A percentile compares a stretch with the other conserved stretches of the same genome.
These are phyloP conservation scores for Fusarium bulbicola DNA, from an alignment of 2,329 filamentous ascomycete genomes.

Conservation along the genomic window DNA sequence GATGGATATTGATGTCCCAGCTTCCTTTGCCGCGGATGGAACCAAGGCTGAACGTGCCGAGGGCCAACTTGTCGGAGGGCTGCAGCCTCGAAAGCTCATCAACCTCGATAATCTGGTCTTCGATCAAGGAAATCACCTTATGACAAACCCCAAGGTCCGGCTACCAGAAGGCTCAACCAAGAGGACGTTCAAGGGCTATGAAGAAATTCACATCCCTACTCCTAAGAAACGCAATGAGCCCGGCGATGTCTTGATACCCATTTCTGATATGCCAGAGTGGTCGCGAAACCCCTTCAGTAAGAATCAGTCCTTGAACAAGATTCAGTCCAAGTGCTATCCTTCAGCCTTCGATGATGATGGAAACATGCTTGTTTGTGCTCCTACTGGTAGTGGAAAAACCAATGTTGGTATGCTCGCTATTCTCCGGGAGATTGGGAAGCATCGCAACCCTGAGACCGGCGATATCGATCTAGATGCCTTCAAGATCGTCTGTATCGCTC, in stretches of 20 bases:
- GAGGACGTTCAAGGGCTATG: slow-evolving; percentile 95
- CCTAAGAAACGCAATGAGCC: slow-evolving; percentile 88
- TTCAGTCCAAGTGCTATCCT: slow-evolving; percentile 93
- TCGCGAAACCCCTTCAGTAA: slow-evolving; percentile 85
- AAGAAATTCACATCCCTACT: slow-evolving; percentile 95
- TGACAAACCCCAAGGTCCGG: slow-evolving; percentile 98
- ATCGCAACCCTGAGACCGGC: slow-evolving; percentile 87
- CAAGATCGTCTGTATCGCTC: slow-evolving; percentile 98
- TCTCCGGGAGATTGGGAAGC: slow-evolving; percentile 94
- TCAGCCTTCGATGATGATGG: slow-evolving; percentile 93
- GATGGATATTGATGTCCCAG: slow-evolving; percentile 87
- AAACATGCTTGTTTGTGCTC: slow-evolving; percentile 97
- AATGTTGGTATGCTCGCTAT: slow-evolving; percentile 99
- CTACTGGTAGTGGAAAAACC: slow-evolving; percentile 96
- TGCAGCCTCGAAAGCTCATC: slow-evolving; percentile 87
- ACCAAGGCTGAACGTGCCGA: slow-evolving; percentile 67
- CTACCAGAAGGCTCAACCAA: slow-evolving; percentile 95
- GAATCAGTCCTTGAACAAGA: slow-evolving; percentile 89
- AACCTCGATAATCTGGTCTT: slow-evolving; percentile 97
- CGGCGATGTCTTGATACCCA: slow-evolving; percentile 81
- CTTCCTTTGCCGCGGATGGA: slow-evolving; percentile 61
- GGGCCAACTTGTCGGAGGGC: slow-evolving; percentile 77
- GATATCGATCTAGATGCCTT: slow-evolving; percentile 95
- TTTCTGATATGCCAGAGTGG: slow-evolving; percentile 92
- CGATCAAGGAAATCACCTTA: slow-evolving; percentile 97